A percentile compares a stretch with the other conserved stretches of the same genome.
Conservation (phyloP, 2,329 filamentous ascomycete species). For the Xylariaceae sp. region DNA sequence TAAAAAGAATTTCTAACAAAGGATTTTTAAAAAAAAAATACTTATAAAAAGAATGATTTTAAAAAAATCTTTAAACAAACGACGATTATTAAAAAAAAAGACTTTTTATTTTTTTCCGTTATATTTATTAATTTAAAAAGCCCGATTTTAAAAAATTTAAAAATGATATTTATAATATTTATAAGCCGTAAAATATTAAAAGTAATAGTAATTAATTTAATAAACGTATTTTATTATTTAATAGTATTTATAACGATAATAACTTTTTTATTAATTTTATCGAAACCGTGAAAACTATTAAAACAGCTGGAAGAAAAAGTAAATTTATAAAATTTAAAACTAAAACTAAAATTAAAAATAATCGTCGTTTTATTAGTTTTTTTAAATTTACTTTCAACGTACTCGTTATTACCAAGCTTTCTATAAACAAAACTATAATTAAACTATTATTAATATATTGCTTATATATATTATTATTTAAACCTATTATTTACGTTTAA, state of each 20-base stretch:
- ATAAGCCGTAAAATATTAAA: not conserved
- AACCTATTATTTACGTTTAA: not conserved
- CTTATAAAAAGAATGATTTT: not conserved
- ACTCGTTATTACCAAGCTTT: not conserved
- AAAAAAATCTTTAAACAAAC: not conserved
- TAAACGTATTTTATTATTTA: not conserved
- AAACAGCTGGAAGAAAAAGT: not conserved
- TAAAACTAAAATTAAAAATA: not conserved
- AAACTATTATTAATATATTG: too few species aligned
- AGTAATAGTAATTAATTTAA: not conserved
- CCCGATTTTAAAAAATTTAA: not conserved
- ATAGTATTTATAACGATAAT: not conserved
- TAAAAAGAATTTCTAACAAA: not conserved
- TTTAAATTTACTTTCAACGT: not conserved
- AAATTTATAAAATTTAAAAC: not conserved
- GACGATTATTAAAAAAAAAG: not conserved
- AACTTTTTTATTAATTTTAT: not conserved
- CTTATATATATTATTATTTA: not conserved
- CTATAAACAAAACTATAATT: too few species aligned
- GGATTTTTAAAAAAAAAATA: not conserved
- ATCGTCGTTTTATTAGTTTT: not conserved
- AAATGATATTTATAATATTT: not conserved
- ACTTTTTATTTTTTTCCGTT: not conserved
- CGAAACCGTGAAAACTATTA: not conserved
- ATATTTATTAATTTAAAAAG: not conserved